A percentile compares a stretch with the other conserved stretches of the same genome.
These are phyloP conservation scores for Aspergillus wentii DNA, from an alignment of 495 filamentous ascomycete genomes.

Conservation along the genomic window DNA sequence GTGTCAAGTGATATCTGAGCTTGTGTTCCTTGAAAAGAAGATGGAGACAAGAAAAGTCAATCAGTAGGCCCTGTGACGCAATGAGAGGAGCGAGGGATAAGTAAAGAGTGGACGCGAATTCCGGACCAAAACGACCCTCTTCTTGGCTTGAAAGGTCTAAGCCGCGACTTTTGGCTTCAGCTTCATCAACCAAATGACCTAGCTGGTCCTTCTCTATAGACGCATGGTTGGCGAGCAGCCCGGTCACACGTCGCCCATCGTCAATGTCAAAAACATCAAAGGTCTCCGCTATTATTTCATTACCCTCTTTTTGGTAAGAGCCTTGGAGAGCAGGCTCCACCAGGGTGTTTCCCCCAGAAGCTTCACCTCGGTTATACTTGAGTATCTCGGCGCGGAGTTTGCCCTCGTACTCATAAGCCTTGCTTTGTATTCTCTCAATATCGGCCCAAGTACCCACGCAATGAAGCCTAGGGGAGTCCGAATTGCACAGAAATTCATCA, in stretches of 20 bases:
- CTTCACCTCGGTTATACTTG: conserved; percentile 26
- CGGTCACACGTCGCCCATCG: conserved; percentile 17
- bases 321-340: background rate
- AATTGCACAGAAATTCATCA: conserved; percentile 36
- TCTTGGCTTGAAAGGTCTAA: conserved; percentile 5
- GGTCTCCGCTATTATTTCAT: conserved; percentile 13
- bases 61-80: conserved; percentile 64
- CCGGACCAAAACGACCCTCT: conserved; percentile 52
- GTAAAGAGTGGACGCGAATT: conserved; percentile 63
- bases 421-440: conserved; percentile 57
- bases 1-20: conserved; percentile 66
- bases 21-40: conserved; percentile 73
- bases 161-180: no score
- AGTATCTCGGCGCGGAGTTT: conserved; percentile 39
- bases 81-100: conserved; percentile 75
- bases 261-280: conserved; percentile 40
- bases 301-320: background rate
- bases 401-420: conserved; percentile 59
- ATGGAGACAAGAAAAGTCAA: conserved; percentile 73
- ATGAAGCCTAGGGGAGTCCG: conserved; percentile 52
- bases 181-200: conserved; percentile 17
- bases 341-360: background rate
- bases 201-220: conserved; percentile 26
- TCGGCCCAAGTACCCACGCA: conserved; percentile 77
- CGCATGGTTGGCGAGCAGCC: conserved; percentile 18